Evolutionary conservation across 164 flowering plant genomes (phyloP), one percentile per base, ranked within the genome.

Genomic region (Chimonanthus praecox): DNA sequence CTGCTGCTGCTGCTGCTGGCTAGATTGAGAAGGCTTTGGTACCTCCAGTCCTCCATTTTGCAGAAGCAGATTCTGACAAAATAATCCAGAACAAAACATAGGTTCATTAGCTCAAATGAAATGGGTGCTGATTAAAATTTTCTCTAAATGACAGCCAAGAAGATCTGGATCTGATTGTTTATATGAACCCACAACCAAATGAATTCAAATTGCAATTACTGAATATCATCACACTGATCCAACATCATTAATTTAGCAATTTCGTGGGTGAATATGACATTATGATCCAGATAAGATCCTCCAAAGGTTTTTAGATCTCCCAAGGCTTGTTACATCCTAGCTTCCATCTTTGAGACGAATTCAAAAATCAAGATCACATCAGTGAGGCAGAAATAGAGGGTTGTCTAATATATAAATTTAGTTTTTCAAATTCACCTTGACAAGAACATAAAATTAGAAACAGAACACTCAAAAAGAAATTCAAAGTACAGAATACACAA

Each of bases 31-130:
- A 13, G 75, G 70, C 47, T 80, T 86, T 2, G 85, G 75, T 0
- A 78, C 67, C 77, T 81, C 85, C 69, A 76, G 47, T 3, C 77
- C 70, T 15, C 67, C 75, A 11, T 77, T 64, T 18, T 78, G 82
- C 77, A 81, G 8, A n/a, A 71, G 64, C 70, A 85, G 78, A 16
- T 77, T 67, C 70, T 82, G 72, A 13, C 4, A 10, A 44, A n/a
- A n/a, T 10, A 58, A 10, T 10, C 11, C 8, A 58, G 11, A 58
- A 58, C 61, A 58, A n/a, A 58, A n/a, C 61, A 58, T n/a, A 58
- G 16, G 16, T 58, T n/a, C 61, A 58, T 10, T n/a, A 13, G 11
- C 10, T 6, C 16, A 10, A 10, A 13, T 10, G 61, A 13, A 3
- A 0, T n/a, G 16, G 11, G 16, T 58, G 6, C n/a, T 58, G 33